A percentile compares a stretch with the other conserved stretches of the same genome.
Conservation (phyloP, 495 filamentous ascomycete species). For the Aspergillus indologenus region DNA sequence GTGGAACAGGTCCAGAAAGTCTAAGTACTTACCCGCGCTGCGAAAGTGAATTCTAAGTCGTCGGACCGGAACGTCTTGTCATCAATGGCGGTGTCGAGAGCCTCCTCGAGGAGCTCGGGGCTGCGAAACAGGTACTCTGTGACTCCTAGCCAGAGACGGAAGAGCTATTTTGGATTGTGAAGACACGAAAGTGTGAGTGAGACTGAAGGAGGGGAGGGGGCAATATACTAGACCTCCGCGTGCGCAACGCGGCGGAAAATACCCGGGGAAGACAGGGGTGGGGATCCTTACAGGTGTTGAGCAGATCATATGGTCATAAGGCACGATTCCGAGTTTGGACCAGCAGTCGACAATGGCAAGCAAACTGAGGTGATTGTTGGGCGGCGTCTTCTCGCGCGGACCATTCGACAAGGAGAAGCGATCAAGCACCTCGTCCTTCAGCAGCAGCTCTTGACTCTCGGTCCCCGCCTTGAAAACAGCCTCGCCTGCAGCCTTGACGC, state of each 20-base stretch:
- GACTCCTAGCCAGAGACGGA: constrained; percentile 96
- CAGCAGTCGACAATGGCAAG: constrained; percentile 99
- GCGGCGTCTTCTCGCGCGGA: constrained; percentile 59
- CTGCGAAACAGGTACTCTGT: constrained; percentile 94
- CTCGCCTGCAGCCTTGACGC: constrained; percentile 73
- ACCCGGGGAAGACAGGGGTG: background rate
- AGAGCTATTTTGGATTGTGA: constrained; percentile 60
- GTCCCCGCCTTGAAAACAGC: constrained; percentile 67
- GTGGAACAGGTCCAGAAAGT: too few relatives aligned
- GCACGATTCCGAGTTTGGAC: constrained; percentile 87
- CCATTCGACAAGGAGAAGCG: constrained; percentile 72
- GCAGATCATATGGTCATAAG: constrained; percentile 99
- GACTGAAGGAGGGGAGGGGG: background rate
- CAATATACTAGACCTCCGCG: too few relatives aligned
- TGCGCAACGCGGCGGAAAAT: background rate
- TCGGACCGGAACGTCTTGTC: constrained; percentile 86
- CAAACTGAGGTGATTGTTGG: constrained; percentile 89
- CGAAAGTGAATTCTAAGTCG: constrained; percentile 96
- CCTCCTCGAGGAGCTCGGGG: constrained; percentile 76
- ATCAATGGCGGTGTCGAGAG: constrained; percentile 77
- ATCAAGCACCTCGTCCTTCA: constrained; percentile 82
- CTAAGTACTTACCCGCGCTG: constrained; percentile 61
- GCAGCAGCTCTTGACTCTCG: constrained; percentile 62
- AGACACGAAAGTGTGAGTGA: background rate
- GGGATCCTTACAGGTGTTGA: constrained; percentile 69